phyloP scores from a whole-genome alignment of 805 yeast species.

The Ascoidea tarda region DNA sequence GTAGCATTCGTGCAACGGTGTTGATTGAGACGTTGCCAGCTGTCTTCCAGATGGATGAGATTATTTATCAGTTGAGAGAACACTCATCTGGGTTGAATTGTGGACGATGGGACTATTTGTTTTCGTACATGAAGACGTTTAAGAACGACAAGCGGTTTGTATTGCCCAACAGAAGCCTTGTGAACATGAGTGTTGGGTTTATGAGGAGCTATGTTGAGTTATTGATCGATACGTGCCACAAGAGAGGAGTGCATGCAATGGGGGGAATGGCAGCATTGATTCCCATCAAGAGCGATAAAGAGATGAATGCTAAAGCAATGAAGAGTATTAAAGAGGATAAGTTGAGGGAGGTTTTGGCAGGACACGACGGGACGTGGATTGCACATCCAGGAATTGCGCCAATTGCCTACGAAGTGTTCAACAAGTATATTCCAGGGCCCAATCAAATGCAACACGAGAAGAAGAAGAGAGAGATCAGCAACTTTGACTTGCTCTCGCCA shows the following conservation, averaged over 20 bases:
- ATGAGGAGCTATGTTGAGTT: slow-evolving; percentile 68
- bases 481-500: slow-evolving; percentile 49
- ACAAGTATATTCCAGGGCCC: slow-evolving; percentile 70
- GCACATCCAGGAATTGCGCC: slow-evolving; percentile 77
- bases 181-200: slow-evolving; percentile 70
- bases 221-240: slow-evolving; percentile 61
- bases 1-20: slow-evolving; percentile 71
- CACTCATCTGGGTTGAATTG: slow-evolving; percentile 76
- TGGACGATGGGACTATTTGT: slow-evolving; percentile 86
- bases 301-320: slow-evolving; percentile 52
- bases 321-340: slow-evolving; percentile 63
- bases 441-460: slow-evolving; percentile 43
- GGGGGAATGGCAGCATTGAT: slow-evolving; percentile 89
- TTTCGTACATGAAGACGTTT: slow-evolving; percentile 63
- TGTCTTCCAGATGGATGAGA: slow-evolving; percentile 79
- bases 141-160: slow-evolving; percentile 54
- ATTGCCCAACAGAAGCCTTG: slow-evolving; percentile 68
- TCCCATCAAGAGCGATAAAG: slow-evolving; percentile 61
- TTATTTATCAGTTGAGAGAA: slow-evolving; percentile 59
- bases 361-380: slow-evolving; percentile 85
- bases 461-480: slow-evolving; percentile 28
- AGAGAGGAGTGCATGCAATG: slow-evolving; percentile 73
- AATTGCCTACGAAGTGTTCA: slow-evolving; percentile 58
- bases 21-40: slow-evolving; percentile 76
- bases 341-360: slow-evolving; percentile 60